phyloP scores from a whole-genome alignment of 179 eudicot species.

The Amaranthus tricolor region DNA sequence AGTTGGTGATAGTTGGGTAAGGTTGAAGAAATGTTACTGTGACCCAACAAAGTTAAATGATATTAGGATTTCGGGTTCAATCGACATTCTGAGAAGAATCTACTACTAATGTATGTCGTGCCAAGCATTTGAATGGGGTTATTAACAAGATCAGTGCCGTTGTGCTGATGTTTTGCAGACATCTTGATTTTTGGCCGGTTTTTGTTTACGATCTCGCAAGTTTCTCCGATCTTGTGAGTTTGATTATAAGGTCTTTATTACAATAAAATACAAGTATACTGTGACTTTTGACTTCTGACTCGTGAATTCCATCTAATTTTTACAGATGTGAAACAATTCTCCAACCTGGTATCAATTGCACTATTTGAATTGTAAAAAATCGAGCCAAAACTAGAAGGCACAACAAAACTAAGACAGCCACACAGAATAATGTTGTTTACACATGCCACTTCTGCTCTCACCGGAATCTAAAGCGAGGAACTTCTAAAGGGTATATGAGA shows the following conservation, averaged over 20 bases:
- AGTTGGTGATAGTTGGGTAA: no score
- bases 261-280: no score
- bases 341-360: slow-evolving; percentile 84
- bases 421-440: slow-evolving; percentile 63
- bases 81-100: no score
- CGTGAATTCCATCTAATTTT: neutral
- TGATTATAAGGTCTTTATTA: neutral
- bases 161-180: neutral
- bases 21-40: no score
- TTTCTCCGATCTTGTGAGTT: neutral
- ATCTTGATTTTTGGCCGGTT: neutral
- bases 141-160: neutral
- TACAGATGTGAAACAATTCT: slow-evolving; percentile 82
- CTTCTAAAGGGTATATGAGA: slow-evolving; percentile 59
- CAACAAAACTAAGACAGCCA: slow-evolving; percentile 32
- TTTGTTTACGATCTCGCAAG: neutral
- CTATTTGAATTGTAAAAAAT: slow-evolving; percentile 66
- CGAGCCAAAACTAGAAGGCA: slow-evolving; percentile 32
- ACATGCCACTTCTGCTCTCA: slow-evolving; percentile 79
- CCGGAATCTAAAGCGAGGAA: slow-evolving; percentile 64
- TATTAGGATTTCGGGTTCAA: no score
- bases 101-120: no score
- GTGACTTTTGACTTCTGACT: neutral
- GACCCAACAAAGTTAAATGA: no score
- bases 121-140: no score